Evolutionary conservation across 1,139 yeast species (phyloP).

Genomic region (Arxiozyma heterogenica): DNA sequence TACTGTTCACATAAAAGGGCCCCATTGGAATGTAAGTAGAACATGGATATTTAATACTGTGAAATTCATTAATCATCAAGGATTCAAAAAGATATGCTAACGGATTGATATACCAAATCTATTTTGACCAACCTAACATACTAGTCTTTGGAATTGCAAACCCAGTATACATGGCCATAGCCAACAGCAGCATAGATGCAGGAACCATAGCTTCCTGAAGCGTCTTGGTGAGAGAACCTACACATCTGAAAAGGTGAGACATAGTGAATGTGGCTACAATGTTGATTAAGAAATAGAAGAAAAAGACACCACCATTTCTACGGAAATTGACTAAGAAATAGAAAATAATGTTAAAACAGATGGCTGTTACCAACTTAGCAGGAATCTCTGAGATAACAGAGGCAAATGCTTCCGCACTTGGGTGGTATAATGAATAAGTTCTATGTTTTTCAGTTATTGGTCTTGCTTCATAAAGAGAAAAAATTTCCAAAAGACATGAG

Average conservation of each 20-base stretch:
- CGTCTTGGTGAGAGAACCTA: slow-evolving; percentile 56
- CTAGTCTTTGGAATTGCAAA: slow-evolving; percentile 59
- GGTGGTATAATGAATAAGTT: slow-evolving; percentile 64
- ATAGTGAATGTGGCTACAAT: slow-evolving; percentile 49
- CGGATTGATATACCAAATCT: slow-evolving; percentile 71
- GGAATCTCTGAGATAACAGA: slow-evolving; percentile 63
- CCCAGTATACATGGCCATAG: slow-evolving; percentile 64
- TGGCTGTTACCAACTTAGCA: slow-evolving; percentile 44
- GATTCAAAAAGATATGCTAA: slow-evolving; percentile 62
- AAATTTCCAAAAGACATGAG: slow-evolving; percentile 63
- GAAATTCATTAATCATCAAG: slow-evolving; percentile 47
- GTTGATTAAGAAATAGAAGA: slow-evolving; percentile 51
- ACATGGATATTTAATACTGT: slow-evolving; percentile 37
- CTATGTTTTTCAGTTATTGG: slow-evolving; percentile 75
- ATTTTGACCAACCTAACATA: slow-evolving; percentile 71
- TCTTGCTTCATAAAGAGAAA: slow-evolving; percentile 63
- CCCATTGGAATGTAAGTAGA: slow-evolving; percentile 47
- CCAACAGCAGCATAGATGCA: slow-evolving; percentile 52
- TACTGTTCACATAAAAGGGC: slow-evolving; percentile 35
- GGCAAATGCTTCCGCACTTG: slow-evolving; percentile 69
- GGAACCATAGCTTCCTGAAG: slow-evolving; percentile 67
- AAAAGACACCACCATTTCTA: slow-evolving; percentile 59
- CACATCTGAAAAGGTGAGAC: slow-evolving; percentile 64
- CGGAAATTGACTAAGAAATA: slow-evolving; percentile 64
- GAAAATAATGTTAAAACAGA: slow-evolving; percentile 50